Evolutionary conservation across 805 yeast species (phyloP), one percentile per base, ranked within the genome.

Genomic region (Metschnikowia arizonensis): DNA sequence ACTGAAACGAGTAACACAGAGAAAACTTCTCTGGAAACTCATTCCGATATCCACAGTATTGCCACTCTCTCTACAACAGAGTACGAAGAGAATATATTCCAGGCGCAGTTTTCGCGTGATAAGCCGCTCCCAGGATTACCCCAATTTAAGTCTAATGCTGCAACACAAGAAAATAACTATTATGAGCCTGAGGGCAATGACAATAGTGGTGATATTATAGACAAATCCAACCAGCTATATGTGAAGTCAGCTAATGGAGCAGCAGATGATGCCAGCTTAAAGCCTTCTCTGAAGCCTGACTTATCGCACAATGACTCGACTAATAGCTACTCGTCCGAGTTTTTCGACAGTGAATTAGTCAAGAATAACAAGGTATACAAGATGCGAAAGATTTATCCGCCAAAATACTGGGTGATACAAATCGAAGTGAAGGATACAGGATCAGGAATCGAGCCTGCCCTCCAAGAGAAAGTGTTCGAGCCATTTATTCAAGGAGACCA

Each of bases 401-500:
- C 74, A 4, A 69, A 68, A 50, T 58, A 67, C 11, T 80, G 86
- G 83, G 83, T 74, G 1, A 59, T 83, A 26, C 82, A 82, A 50
- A 78, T 90, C 40, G 80, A 81, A 47, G 97, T 91, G 10, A 75
- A 74, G 30, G 99, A 91, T 61, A 88, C 95, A 0, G 98, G 99
- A 3, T 90, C 97, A 0, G 99, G 99, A 48, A 90, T 91, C 43
- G 95, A 88, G 33, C 81, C 83, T 11, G 80, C 83, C 1, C 64
- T 89, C 44, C 97, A 87, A 58, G 81, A 81, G 35, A 81, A 85
- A 49, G 95, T 91, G 1, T 91, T 91, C 63, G 97, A 93, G 58
- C 97, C 98, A 1, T 91, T 91, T 69, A 89, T 90, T 15, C 99
- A 91, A 67, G 99, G 98, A 43, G 98, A 91, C 59, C 96, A 89